Evolutionary conservation across 441 rosid species (phyloP), one percentile per base, ranked within the genome.

Genomic region (Populus tomentosa): DNA sequence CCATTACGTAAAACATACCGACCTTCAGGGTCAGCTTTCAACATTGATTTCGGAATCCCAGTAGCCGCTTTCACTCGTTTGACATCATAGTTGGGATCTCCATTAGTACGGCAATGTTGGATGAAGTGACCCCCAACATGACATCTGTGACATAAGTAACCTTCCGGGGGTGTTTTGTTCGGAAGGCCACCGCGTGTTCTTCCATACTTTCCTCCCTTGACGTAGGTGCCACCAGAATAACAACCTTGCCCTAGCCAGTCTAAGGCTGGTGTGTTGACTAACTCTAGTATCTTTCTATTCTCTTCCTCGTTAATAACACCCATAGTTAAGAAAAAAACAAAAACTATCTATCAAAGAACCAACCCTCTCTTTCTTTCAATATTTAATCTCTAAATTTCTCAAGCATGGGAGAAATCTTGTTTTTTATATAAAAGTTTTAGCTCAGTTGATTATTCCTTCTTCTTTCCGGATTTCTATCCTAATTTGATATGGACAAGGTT

Each of bases 61-160:
- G 90, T 87, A 20, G 92, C 90, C 77, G 87, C 92, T 81, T 83
- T 91, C 80, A 86, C 80, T 87, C 75, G 85, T 82, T 88, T 92
- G 74, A 91, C 83, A 81, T 92, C 94, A 74, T 82, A 94, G 75
- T 30, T 85, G n/a, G 97, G 97, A 82, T 94, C 96, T 36, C 97
- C 95, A 77, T 94, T 91, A 36, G 97, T 94, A 46, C 94, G 98
- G 76, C 97, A 94, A 72, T 94, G 92, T 82, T 94, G 97, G 81
- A 94, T 91, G 80, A 88, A 91, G 84, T 94, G 98, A 23, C 98
- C 83, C 42, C 91, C 85, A 70, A 88, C 88, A 66, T 82, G 85
- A 80, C 98, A 94, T 40, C 98, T 89, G 78, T 88, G 93, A 78
- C 98, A 94, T n/a, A 92, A 79, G 83, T 91, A 94, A 71, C 96